Evolutionary conservation across 2,329 filamentous ascomycete genomes (phyloP), one percentile per base, ranked within the genome.

Genomic region (Aspergillus pseudotamarii): DNA sequence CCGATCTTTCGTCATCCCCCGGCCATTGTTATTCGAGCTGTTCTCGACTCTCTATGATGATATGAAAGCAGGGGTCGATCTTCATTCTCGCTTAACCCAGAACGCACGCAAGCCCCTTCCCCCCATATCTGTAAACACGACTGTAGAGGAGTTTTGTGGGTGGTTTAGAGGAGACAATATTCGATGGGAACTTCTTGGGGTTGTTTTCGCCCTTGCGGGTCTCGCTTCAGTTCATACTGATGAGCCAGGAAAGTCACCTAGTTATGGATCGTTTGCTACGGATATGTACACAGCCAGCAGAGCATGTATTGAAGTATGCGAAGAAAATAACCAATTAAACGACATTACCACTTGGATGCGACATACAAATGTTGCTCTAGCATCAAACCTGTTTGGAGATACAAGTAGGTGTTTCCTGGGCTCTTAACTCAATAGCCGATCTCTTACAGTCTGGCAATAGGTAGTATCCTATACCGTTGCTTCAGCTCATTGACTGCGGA

Each of bases 151-250:
- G 1, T 55, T 62, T 58, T 53, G 60, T 48, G 66, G 59, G 57
- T 65, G 59, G 45, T 58, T 64, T 55, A 60, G 64, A 3, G 69
- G 66, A 4, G 59, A 59, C 12, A 68, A 68, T 41, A 58, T 69
- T 16, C 63, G 70, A 46, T 71, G 69, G 68, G 70, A 72, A 48
- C 69, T 67, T 48, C 61, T 72, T 36, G 70, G 69, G n/a, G 54
- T 70, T 21, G 66, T 69, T 19, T 71, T 67, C 45, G 62, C 67
- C 8, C 45, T 69, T 34, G 67, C 66, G 1, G 69, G 69, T 4
- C 32, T 64, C n/a, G 60, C 63, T 45, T 59, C 36, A 16, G 43
- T 54, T 14, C 23, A 60, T 56, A 32, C 57, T 48, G 16, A 32
- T 5, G 30, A 56, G 14, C 26, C 50, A 41, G 36, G 19, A n/a